Percentiles rank a stretch among this genome's conserved stretches.
Evolutionary conservation across 2,329 filamentous ascomycete species (phyloP).

Genomic region (Xylaria sp.): DNA sequence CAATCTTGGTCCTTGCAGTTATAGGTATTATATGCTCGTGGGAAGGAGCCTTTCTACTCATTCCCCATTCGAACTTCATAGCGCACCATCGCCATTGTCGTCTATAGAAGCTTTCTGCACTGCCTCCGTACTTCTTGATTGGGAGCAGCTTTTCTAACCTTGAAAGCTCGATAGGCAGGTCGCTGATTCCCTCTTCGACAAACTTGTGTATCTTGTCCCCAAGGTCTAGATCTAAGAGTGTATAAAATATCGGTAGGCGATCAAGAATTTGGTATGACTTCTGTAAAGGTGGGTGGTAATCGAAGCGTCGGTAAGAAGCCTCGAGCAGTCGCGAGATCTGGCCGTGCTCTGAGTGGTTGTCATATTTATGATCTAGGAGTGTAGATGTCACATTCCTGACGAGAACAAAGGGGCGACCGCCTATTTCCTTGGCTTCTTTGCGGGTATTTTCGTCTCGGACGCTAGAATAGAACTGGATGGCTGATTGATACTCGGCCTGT

Average conservation of each 20-base stretch:
- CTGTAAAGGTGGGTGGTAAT: constrained; percentile 8
- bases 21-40: constrained; percentile 30
- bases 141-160: constrained; percentile 12
- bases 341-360: constrained; percentile 9
- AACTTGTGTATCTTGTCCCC: constrained; percentile 27
- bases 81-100: constrained; percentile 37
- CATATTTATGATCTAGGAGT: not conserved
- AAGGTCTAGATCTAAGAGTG: constrained; percentile 23
- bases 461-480: constrained; percentile 16
- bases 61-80: constrained; percentile 30
- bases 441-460: constrained; percentile 23
- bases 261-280: constrained; percentile 18
- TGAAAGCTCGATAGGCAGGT: constrained; percentile 20
- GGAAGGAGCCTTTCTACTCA: constrained; percentile 19
- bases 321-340: constrained; percentile 24
- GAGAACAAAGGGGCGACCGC: constrained; percentile 23
- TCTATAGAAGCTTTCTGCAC: constrained; percentile 23
- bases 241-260: constrained; percentile 29
- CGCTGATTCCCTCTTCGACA: constrained; percentile 17
- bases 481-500: constrained; percentile 23
- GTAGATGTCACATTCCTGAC: constrained; percentile 15
- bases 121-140: not conserved
- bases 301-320: constrained; percentile 18
- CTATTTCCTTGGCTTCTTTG: constrained; percentile 22
- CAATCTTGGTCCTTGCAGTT: constrained; percentile 15